Evolutionary conservation across 2,329 filamentous ascomycete species (phyloP), one percentile per base, ranked within the genome.

Genomic region (Knufia fluminis): DNA sequence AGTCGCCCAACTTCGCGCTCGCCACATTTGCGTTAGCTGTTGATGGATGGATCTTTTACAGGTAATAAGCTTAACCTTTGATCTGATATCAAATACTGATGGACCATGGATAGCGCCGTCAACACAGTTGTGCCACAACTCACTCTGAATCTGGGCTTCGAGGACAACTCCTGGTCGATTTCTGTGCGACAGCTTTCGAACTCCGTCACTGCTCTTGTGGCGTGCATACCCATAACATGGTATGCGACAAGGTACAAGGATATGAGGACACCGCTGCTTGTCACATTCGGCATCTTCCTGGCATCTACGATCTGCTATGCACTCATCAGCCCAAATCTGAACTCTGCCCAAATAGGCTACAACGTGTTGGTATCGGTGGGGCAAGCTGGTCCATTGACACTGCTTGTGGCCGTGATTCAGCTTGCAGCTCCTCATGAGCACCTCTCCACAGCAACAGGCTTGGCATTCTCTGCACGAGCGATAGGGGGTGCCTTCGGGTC

Each of bases 31-130:
- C 76, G 3, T 78, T 78, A 52, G 71, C 72, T 2, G 72, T 78
- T 28, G 76, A 79, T 61, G 76, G 76, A 12, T 79, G 75, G 75
- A 75, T 79, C 48, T 79, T 77, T 58, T 76, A 76, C 61, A 71
- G n/a, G n/a, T n/a, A n/a, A n/a, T n/a, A n/a, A n/a, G n/a, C n/a
- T n/a, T n/a, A n/a, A n/a, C n/a, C n/a, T n/a, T n/a, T n/a, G n/a
- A n/a, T n/a, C n/a, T n/a, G n/a, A n/a, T n/a, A n/a, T n/a, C n/a
- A n/a, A n/a, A n/a, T n/a, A n/a, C n/a, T n/a, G n/a, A n/a, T n/a
- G n/a, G n/a, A n/a, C n/a, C n/a, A n/a, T n/a, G n/a, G n/a, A n/a
- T n/a, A n/a, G 68, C 48, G 74, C 73, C 1, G 71, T 77, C 51
- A 76, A 76, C 60, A 69, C 69, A 19, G 62, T 75, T 43, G 72